These are phyloP conservation scores for Fagus crenata DNA, from an alignment of 306 rosid genomes.

Conservation along the genomic window DNA sequence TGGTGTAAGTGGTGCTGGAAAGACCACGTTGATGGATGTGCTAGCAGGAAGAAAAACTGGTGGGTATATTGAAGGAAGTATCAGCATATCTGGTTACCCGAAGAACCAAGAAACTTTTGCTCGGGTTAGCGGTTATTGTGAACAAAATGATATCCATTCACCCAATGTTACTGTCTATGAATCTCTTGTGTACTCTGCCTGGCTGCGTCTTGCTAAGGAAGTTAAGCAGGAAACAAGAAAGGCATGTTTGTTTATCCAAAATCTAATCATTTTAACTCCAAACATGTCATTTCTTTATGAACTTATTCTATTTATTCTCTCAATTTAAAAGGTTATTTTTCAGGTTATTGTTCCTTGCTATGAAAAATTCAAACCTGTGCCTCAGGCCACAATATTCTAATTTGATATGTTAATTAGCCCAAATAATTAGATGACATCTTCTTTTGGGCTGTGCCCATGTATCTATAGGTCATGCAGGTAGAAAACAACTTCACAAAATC, in stretches of 20 bases:
- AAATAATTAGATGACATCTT: too few species aligned
- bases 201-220: conserved; percentile 51
- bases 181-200: conserved; percentile 50
- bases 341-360: too few species aligned
- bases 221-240: conserved; percentile 35
- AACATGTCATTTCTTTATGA: neutral
- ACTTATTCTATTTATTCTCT: too few species aligned
- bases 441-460: too few species aligned
- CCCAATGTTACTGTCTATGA: conserved; percentile 49
- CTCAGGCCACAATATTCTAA: too few species aligned
- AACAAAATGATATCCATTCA: conserved; percentile 56
- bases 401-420: too few species aligned
- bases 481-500: too few species aligned
- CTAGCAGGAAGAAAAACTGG: conserved; percentile 59
- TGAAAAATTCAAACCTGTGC: too few species aligned
- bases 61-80: conserved; percentile 55
- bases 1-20: conserved; percentile 64
- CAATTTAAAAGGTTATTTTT: too few species aligned
- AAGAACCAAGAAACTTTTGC: conserved; percentile 59
- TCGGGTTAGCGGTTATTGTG: conserved; percentile 52
- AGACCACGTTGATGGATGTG: conserved; percentile 62
- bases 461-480: too few species aligned
- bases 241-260: conserved; percentile 34
- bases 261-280: neutral
- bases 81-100: conserved; percentile 51